Conservation (phyloP, 2,329 filamentous ascomycete genomes). For the Fusarium cicatricum region DNA sequence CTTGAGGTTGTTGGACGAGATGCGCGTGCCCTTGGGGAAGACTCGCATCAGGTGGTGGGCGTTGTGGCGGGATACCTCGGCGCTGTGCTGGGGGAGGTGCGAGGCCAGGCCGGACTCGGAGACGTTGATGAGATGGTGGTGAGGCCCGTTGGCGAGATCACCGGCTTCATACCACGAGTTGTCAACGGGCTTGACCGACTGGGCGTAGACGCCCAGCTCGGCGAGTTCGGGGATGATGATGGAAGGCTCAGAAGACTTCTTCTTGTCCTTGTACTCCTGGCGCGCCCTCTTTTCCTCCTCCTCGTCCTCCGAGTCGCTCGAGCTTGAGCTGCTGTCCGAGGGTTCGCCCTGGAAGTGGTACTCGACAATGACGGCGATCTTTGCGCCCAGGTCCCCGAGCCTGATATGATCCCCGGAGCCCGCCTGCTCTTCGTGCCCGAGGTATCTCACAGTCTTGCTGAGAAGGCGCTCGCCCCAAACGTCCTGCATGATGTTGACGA, state of each 20-base stretch:
- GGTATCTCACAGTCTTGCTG: slow-evolving; percentile 63
- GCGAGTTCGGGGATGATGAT: slow-evolving; percentile 71
- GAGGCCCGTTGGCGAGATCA: slow-evolving; percentile 62
- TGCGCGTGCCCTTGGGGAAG: slow-evolving; percentile 73
- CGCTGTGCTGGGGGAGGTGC: slow-evolving; percentile 57
- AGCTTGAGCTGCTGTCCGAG: slow-evolving; percentile 48
- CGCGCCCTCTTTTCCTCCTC: slow-evolving; percentile 57
- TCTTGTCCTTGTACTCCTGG: slow-evolving; percentile 62
- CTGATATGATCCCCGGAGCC: slow-evolving; percentile 62
- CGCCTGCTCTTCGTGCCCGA: slow-evolving; percentile 63
- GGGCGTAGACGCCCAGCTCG: slow-evolving; percentile 72
- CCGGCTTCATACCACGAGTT: slow-evolving; percentile 69
- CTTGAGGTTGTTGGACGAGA: slow-evolving; percentile 70
- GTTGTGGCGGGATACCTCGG: slow-evolving; percentile 66
- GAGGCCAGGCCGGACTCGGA: slow-evolving; percentile 67
- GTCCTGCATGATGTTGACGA: slow-evolving; percentile 72
- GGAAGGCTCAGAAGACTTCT: slow-evolving; percentile 55
- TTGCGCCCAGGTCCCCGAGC: slow-evolving; percentile 66
- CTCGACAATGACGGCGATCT: slow-evolving; percentile 73
- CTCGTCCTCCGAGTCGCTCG: slow-evolving; percentile 49
- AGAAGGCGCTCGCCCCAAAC: slow-evolving; percentile 68
- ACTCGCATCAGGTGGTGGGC: slow-evolving; percentile 74
- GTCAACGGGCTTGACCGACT: slow-evolving; percentile 72
- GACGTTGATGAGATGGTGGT: slow-evolving; percentile 74
- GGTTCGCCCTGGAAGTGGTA: slow-evolving; percentile 66